Evolutionary conservation across 352 stramenopile genomes (phyloP).

Genomic region (Globisporangium apiculatum): DNA sequence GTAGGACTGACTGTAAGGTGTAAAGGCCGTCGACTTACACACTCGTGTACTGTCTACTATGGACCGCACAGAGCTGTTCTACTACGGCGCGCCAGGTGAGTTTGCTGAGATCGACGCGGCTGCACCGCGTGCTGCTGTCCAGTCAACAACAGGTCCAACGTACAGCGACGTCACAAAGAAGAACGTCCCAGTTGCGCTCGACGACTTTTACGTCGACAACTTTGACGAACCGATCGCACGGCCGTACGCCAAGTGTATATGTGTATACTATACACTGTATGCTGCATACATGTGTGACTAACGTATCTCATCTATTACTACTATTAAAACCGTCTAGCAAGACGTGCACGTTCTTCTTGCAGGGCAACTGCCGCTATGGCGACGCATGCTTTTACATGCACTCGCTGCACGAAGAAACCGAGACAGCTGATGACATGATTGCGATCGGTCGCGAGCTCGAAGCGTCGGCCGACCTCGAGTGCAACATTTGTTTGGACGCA

Average conservation of each 20-base stretch:
- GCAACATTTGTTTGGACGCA: slow-evolving; percentile 83
- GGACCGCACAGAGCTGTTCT: slow-evolving; percentile 45
- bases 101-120: slow-evolving; percentile 29
- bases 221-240: slow-evolving; percentile 32
- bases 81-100: slow-evolving; percentile 69
- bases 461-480: slow-evolving; percentile 65
- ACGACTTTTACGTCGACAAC: slow-evolving; percentile 19
- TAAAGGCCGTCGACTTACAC: no score
- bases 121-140: slow-evolving; percentile 16
- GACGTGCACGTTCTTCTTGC: slow-evolving; percentile 78
- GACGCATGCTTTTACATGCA: slow-evolving; percentile 81
- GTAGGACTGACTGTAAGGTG: no score
- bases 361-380: slow-evolving; percentile 74
- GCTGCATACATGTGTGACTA: no score
- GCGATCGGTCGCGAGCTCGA: slow-evolving; percentile 55
- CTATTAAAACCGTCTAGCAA: slow-evolving; percentile 26
- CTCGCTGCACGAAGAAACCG: slow-evolving; percentile 30
- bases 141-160: slow-evolving; percentile 9
- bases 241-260: slow-evolving; percentile 30
- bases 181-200: slow-evolving; percentile 17
- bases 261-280: not conserved
- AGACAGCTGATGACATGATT: slow-evolving; percentile 42
- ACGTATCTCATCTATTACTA: no score
- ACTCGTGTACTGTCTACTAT: no score
- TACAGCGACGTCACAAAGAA: slow-evolving; percentile 50